Evolutionary conservation across 1,284 basidiomycete species (phyloP), one percentile per base, ranked within the genome.

Genomic region (Ceratobasidium sp.): DNA sequence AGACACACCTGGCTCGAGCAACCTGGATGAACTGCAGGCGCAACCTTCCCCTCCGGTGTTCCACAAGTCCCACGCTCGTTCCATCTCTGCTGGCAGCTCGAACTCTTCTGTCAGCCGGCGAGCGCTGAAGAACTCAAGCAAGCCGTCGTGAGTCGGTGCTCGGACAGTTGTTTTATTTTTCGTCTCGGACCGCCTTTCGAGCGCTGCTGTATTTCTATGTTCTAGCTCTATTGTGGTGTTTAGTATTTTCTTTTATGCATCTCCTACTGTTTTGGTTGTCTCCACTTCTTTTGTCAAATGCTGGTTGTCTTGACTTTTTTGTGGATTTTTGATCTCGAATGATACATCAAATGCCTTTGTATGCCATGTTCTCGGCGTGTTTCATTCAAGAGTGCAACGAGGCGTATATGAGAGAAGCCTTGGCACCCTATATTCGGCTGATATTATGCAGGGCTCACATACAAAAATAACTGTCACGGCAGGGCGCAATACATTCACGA

Each of bases 261-360:
- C 4, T 77, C 68, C 69, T 62, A 27, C 38, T 30, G 57, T 38
- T 50, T 74, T 33, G 27, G 16, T 33, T 46, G 57, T 18, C 52
- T 75, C 73, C 73, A 75, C 73, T 66, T 35, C 52, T 70, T 50
- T 55, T 66, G 73, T 75, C 73, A 75, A 75, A 75, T 75, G 38
- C 73, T 75, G 73, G 73, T 75, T 75, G 73, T 75, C 73, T 75
- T 75, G 73, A 75, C 73, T 75, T 66, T 70, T 65, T 66, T 66
- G 73, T 75, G 73, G 73, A 75, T 33, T 55, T 55, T 38, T 50
- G 48, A 44, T 75, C 27, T 41, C 66, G 33, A 54, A 54, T 55
- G 35, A 55, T 27, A 68, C 50, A 20, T 68, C 64, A 27, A 64
- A 50, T 30, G 23, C 64, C 64, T 66, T 66, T 66, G 64, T 46